Base-by-base conservation (phyloP, 805 yeast genomes). In the Yamadazyma ubonensis region DNA sequence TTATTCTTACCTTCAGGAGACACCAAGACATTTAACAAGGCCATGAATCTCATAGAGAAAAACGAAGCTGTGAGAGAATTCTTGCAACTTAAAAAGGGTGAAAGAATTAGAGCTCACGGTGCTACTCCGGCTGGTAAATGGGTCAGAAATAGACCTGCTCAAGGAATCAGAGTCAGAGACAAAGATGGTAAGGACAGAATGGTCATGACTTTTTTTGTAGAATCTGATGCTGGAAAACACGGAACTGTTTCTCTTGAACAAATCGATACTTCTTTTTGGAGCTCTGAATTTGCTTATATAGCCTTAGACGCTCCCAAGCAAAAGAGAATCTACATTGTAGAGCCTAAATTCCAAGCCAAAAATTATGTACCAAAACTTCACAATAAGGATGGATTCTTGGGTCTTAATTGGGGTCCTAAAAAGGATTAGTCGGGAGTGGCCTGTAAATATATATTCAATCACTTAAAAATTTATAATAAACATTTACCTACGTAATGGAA, bases 1-100 rank as follows among this genome's bases (percentile, higher is more conserved):
- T 65, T 90, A 22, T 79, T 87, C 49, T 75, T 90, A 34, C 96
- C 97, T 7, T 83, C 95, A 1, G 95, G 96, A 17, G 96, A 90
- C 56, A 90, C 96, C 0, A 85, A 83, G 48, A 79, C 95, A 2
- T 90, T 90, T 69, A 89, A 90, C 64, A 77, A 87, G 51, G 95
- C 95, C 2, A 89, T 89, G 22, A 75, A 78, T 9, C 64, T 86
- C 51, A 76, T 88, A 27, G 91, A 90, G 55, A 69, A 81, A 43
- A 86, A 83, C 58, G 72, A 73, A 35, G 60, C 59, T 27, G 81
- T 84, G 3, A 81, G 81, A 50, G 64, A 70, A 47, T 58, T 81
- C 21, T 66, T 90, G 27, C 75, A 76, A 20, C 73, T 82, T 46
- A 52, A 67, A 12, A 59, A 71, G 2, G 80, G 78, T 7, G 76